A percentile compares a stretch with the other conserved stretches of the same genome.
Conservation (phyloP, 805 yeast genomes). For the Ogataea minuta region DNA sequence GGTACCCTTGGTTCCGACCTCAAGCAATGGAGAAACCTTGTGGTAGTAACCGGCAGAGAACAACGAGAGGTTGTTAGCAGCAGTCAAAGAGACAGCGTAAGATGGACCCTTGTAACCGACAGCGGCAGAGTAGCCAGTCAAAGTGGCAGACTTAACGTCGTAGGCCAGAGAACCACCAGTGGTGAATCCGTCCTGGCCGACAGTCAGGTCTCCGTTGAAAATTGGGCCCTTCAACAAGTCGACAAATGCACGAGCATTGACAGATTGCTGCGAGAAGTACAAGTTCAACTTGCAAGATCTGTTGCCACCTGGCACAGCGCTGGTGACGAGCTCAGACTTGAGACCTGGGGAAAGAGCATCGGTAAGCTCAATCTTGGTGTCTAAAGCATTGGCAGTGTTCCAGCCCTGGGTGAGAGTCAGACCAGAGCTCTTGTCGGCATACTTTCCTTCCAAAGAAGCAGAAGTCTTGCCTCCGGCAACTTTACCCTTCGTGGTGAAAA, state of each 20-base stretch:
- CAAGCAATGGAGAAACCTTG: conserved; percentile 84
- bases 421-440: conserved; percentile 89
- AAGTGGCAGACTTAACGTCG: conserved; percentile 89
- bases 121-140: conserved; percentile 91
- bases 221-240: conserved; percentile 94
- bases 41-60: conserved; percentile 97
- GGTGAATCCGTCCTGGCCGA: conserved; percentile 94
- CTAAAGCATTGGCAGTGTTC: conserved; percentile 89
- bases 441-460: conserved; percentile 88
- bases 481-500: conserved; percentile 92
- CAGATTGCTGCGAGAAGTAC: conserved; percentile 87
- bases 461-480: conserved; percentile 77
- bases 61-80: conserved; percentile 81
- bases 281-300: conserved; percentile 88
- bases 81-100: conserved; percentile 82
- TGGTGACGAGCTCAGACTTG: conserved; percentile 86
- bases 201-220: conserved; percentile 91
- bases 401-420: conserved; percentile 95
- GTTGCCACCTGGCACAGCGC: conserved; percentile 80
- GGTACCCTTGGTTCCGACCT: conserved; percentile 97
- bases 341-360: conserved; percentile 94
- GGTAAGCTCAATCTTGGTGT: conserved; percentile 88
- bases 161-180: conserved; percentile 97
- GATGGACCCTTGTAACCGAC: conserved; percentile 88
- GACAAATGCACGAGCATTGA: conserved; percentile 91